Base-by-base conservation (phyloP, 1,139 yeast genomes). In the Geotrichum restrictum region DNA sequence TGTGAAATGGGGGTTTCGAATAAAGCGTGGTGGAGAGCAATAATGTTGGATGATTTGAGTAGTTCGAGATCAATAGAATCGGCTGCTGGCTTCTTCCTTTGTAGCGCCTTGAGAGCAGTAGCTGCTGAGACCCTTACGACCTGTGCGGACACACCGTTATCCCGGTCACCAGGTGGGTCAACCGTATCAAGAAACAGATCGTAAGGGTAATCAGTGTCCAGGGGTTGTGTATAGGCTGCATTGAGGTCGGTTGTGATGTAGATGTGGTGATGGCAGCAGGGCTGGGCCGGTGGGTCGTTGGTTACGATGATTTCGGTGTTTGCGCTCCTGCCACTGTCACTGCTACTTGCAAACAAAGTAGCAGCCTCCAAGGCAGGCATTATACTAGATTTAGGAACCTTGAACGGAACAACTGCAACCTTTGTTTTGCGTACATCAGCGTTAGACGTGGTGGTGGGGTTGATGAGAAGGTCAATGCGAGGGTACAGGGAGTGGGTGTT, bases 81-180 rank as follows among this genome's bases (percentile, higher is more conserved):
- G 48, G 68, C 66, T 24, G 56, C 44, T 1, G 73, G 68, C n/a
- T n/a, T n/a, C n/a, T n/a, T n/a, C n/a, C n/a, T n/a, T n/a, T n/a
- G n/a, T n/a, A n/a, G n/a, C 2, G 68, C 73, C 16, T 58, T 49
- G 21, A 53, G 45, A 1, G 71, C 69, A 27, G 50, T 22, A 27
- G 49, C 53, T 3, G 67, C 58, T 32, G 63, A 58, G 2, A 65
- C 52, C 14, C 29, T 34, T 2, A 14, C 21, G n/a, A 46, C 43
- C 7, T 44, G 6, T 3, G 14, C 7, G 10, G 41, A 18, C 14
- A 16, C 37, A 19, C 24, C 22, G 11, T 8, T 42, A 21, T 11
- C 22, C 16, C 34, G 34, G 6, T 34, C 34, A 14, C 38, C 27
- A n/a, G n/a, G n/a, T n/a, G n/a, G n/a, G n/a, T n/a, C n/a, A n/a